phyloP scores from a whole-genome alignment of 73 alveolate genomes.

The Tetrahymena malaccensis region DNA sequence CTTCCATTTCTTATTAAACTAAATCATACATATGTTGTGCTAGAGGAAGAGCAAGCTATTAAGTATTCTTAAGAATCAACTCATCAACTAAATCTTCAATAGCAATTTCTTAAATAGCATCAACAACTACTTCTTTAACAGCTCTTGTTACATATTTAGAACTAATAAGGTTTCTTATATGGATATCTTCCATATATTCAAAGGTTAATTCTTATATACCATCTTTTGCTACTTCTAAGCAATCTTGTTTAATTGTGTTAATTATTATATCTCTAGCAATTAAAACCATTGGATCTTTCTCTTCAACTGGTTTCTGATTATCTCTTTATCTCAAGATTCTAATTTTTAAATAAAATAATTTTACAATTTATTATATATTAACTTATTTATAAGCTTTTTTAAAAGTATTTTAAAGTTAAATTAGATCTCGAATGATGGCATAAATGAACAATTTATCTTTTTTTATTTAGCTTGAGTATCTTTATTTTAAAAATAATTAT shows the following conservation, averaged over 20 bases:
- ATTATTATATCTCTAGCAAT: slow-evolving; percentile 11
- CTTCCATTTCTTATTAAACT: slow-evolving; percentile 23
- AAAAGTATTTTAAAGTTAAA: no score
- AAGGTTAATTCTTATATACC: slow-evolving; percentile 14
- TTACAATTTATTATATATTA: no score
- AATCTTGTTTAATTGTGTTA: slow-evolving; percentile 7
- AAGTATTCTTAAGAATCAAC: not conserved
- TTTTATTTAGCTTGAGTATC: no score
- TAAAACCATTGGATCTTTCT: slow-evolving; percentile 37
- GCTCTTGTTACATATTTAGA: slow-evolving; percentile 19
- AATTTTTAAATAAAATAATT: not conserved
- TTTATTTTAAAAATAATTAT: no score
- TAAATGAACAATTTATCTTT: no score
- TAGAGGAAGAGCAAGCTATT: slow-evolving; percentile 10
- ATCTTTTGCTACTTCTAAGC: slow-evolving; percentile 26
- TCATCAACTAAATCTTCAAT: slow-evolving; percentile 28
- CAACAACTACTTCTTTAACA: slow-evolving; percentile 14
- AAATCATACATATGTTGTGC: slow-evolving; percentile 23
- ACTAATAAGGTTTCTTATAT: slow-evolving; percentile 4
- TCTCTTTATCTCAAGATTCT: slow-evolving; percentile 35
- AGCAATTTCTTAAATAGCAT: slow-evolving; percentile 30
- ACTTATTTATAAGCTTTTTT: no score
- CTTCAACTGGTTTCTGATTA: slow-evolving; percentile 20
- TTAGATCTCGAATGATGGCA: no score
- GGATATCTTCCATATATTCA: slow-evolving; percentile 18